phyloP scores from a whole-genome alignment of 805 yeast species.

The Candida boleticola region DNA sequence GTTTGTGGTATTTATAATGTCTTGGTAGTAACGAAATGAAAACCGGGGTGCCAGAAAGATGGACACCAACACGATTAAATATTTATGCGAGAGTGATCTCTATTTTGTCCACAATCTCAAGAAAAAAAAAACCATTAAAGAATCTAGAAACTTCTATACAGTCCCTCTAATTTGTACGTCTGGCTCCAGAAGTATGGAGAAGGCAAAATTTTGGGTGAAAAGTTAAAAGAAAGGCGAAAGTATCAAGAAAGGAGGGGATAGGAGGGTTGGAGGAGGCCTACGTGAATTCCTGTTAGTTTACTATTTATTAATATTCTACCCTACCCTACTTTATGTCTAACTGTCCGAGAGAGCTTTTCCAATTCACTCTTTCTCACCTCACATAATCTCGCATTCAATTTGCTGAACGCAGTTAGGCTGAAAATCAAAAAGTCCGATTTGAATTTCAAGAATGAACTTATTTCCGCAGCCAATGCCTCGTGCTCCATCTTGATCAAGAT shows the following conservation, averaged over 20 bases:
- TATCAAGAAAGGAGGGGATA: too few species aligned
- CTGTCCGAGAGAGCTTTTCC: not conserved
- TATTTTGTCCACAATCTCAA: too few species aligned
- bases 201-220: too few species aligned
- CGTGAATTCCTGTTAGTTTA: too few species aligned
- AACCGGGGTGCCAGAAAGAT: not conserved
- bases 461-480: conserved; percentile 61
- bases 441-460: conserved; percentile 56
- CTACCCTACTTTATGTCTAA: not conserved
- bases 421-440: conserved; percentile 40
- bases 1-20: too few species aligned
- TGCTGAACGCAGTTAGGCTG: conserved; percentile 31
- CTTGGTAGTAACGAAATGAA: not conserved
- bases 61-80: not conserved
- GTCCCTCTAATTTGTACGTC: not conserved
- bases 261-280: too few species aligned
- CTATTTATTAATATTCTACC: too few species aligned
- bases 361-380: conserved; percentile 1
- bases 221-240: too few species aligned
- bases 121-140: too few species aligned
- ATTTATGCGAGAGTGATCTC: not conserved
- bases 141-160: conserved; percentile 8
- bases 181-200: too few species aligned
- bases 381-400: conserved; percentile 1
- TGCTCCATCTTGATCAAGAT: conserved; percentile 51